These are phyloP conservation scores for Fusarium temperatum DNA, from an alignment of 2,329 filamentous ascomycete genomes.

Conservation along the genomic window DNA sequence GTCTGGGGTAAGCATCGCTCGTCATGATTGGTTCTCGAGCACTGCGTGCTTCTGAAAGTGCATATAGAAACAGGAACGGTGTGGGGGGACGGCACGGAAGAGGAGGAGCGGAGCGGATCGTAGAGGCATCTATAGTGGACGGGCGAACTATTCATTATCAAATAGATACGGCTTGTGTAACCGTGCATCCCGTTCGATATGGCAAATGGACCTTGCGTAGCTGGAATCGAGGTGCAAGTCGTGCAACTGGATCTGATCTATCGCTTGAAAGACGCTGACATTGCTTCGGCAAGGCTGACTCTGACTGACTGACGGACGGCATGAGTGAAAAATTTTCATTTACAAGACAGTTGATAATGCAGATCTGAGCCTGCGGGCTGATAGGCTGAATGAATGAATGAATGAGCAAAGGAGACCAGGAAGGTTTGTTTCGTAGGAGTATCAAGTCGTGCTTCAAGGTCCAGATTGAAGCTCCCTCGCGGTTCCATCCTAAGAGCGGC, in stretches of 20 bases:
- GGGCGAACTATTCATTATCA: constrained; percentile 23
- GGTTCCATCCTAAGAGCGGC: not conserved
- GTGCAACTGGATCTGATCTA: constrained; percentile 11
- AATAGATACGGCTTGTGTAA: constrained; percentile 11
- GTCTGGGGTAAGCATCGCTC: constrained; percentile 27
- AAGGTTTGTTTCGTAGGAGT: not conserved
- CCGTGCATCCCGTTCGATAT: not conserved
- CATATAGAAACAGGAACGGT: constrained; percentile 21
- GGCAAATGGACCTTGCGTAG: not conserved
- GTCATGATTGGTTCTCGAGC: constrained; percentile 25
- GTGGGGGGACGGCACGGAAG: not conserved
- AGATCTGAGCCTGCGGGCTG: not conserved
- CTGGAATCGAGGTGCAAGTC: not conserved
- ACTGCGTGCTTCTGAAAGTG: constrained; percentile 17
- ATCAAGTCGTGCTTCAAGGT: not conserved
- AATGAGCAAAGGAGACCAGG: not conserved
- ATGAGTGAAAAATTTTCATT: not conserved
- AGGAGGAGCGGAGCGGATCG: constrained; percentile 27
- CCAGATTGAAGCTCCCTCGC: not conserved
- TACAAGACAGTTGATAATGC: not conserved
- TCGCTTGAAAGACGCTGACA: not conserved
- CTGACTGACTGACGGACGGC: not conserved
- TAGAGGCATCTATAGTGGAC: not conserved
- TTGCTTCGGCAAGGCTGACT: not conserved
- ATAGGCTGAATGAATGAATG: not conserved